These are phyloP conservation scores for Coelastrella sp. DNA, from an alignment of 139 green algal genomes.

Conservation along the genomic window DNA sequence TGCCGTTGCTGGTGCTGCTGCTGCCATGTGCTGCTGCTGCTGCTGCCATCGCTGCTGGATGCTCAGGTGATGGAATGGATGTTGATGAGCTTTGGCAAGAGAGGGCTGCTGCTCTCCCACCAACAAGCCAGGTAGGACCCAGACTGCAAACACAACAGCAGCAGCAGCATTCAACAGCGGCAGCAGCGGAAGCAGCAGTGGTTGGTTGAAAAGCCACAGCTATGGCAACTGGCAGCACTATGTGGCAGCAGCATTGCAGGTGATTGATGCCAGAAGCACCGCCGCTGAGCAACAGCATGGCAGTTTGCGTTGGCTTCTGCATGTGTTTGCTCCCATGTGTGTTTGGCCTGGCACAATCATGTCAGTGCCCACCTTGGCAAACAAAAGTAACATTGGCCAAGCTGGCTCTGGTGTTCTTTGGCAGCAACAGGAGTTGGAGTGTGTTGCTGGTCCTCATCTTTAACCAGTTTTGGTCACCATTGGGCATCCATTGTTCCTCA, in stretches of 20 bases:
- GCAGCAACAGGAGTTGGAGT: not conserved
- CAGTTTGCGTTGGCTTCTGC: too few species aligned
- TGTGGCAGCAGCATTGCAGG: too few species aligned
- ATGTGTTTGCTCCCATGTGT: too few species aligned
- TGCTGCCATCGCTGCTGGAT: not conserved
- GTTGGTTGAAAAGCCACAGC: not conserved
- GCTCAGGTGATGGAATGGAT: slow-evolving; percentile 17
- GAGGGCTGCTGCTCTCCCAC: slow-evolving; percentile 59
- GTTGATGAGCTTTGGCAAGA: slow-evolving; percentile 45
- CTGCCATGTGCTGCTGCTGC: not conserved
- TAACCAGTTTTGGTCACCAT: too few species aligned
- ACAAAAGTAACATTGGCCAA: too few species aligned
- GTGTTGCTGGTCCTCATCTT: too few species aligned
- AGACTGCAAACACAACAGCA: too few species aligned
- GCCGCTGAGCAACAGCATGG: too few species aligned
- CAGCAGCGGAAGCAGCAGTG: not conserved
- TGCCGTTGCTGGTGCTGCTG: not conserved
- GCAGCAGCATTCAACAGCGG: not conserved
- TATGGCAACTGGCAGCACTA: not conserved
- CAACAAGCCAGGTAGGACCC: slow-evolving; percentile 60
- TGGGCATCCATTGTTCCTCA: not conserved
- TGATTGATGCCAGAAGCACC: too few species aligned
- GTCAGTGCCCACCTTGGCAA: too few species aligned
- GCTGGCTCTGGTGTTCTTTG: too few species aligned
- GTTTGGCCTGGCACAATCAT: too few species aligned